phyloP scores from a whole-genome alignment of 1,139 yeast genomes.

The Blastobotrys apis region DNA sequence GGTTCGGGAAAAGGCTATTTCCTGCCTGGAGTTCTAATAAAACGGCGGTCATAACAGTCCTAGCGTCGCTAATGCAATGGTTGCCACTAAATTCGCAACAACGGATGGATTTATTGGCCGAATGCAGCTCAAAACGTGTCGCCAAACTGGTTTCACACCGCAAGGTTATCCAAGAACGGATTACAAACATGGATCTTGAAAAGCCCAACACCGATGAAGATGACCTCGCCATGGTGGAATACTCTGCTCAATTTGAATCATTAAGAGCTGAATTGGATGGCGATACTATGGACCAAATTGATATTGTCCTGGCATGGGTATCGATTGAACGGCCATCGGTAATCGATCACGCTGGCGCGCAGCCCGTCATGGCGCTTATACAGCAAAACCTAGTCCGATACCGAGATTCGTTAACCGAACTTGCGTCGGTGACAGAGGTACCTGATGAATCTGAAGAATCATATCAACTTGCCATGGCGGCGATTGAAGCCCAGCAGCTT shows the following conservation, averaged over 20 bases:
- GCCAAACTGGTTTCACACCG: too few relatives aligned
- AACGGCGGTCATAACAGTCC: not conserved
- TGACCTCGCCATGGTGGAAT: not conserved
- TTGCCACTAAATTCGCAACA: not conserved
- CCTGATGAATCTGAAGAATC: slow-evolving; percentile 5
- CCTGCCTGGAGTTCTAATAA: not conserved
- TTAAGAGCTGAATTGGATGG: too few relatives aligned
- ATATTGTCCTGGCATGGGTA: too few relatives aligned
- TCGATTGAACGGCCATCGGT: too few relatives aligned
- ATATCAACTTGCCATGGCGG: slow-evolving; percentile 2
- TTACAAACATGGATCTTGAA: not conserved
- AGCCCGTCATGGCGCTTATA: too few relatives aligned
- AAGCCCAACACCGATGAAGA: not conserved
- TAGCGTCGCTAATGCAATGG: not conserved
- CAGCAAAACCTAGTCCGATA: too few relatives aligned
- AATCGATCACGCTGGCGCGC: too few relatives aligned
- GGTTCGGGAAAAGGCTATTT: not conserved
- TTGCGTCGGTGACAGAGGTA: not conserved
- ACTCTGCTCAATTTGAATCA: too few relatives aligned
- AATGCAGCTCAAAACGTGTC: too few relatives aligned
- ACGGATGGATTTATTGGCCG: too few relatives aligned
- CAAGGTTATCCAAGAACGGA: not conserved
- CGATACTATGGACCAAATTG: too few relatives aligned
- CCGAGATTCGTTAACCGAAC: too few relatives aligned
- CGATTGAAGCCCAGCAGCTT: not conserved